These are phyloP conservation scores for Moricandia arvensis DNA, from an alignment of 345 rosid genomes.

Conservation along the genomic window DNA sequence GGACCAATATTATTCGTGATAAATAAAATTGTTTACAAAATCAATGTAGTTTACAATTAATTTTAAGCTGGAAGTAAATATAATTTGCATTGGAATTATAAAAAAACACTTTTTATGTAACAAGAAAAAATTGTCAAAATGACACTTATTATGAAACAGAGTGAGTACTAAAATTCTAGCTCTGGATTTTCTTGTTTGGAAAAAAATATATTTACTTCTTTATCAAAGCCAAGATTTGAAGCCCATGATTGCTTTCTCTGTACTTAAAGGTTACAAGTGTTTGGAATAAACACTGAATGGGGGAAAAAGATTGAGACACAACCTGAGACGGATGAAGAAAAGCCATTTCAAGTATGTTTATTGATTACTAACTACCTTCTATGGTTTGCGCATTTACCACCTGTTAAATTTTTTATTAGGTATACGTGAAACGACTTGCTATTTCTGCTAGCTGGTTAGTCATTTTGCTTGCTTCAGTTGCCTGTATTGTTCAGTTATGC, in stretches of 20 bases:
- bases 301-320: constrained; percentile 72
- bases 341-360: constrained; percentile 75
- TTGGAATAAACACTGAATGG: constrained; percentile 90
- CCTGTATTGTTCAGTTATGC: constrained; percentile 54
- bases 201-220: neutral
- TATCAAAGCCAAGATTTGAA: too few relatives aligned
- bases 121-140: too few relatives aligned
- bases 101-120: too few relatives aligned
- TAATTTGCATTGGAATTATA: too few relatives aligned
- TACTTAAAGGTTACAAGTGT: constrained; percentile 79
- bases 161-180: too few relatives aligned
- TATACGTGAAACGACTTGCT: constrained; percentile 68
- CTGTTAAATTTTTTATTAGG: constrained; percentile 42
- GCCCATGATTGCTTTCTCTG: neutral
- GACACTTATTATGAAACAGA: too few relatives aligned
- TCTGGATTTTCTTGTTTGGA: neutral
- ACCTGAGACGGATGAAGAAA: constrained; percentile 81
- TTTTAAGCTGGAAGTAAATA: too few relatives aligned
- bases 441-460: constrained; percentile 70
- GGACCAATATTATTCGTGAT: too few relatives aligned
- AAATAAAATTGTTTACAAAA: too few relatives aligned
- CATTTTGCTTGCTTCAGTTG: constrained; percentile 54
- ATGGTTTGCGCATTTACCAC: constrained; percentile 9
- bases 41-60: too few relatives aligned
- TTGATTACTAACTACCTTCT: neutral